Evolutionary conservation across 2,329 filamentous ascomycete species (phyloP), one percentile per base, ranked within the genome.

Genomic region (Penicillium sp.): DNA sequence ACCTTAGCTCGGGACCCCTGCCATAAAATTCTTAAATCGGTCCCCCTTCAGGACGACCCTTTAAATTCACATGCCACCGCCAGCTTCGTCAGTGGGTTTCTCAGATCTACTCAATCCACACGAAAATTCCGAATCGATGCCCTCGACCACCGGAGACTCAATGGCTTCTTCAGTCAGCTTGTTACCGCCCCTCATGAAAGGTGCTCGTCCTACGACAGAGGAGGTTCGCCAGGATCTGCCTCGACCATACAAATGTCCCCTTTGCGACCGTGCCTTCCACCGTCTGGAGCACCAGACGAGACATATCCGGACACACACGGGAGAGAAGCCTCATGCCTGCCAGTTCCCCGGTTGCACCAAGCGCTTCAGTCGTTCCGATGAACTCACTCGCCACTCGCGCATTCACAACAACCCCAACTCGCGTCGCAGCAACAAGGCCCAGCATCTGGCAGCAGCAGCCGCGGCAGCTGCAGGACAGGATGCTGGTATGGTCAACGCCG

Each of bases 351-450:
- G 91, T 63, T 97, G 92, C 82, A 92, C 88, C 62, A 97, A 97
- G 76, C 89, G 92, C 65, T 97, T 99, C 77, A 95, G 89, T 57
- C 86, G 92, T 57, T 96, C 92, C 11, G 92, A 99, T 68, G 92
- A 99, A 75, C 80, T 99, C 61, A 99, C 93, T 55, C 86, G 92
- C 54, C 92, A 99, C 75, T 96, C 92, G 69, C 83, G 92, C 70
- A 99, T 99, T 76, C 92, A 99, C 81, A 96, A 89, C 82, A 99
- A 97, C 75, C 92, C 93, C 51, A 97, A 97, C 79, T 96, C 91
- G 50, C 81, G 93, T 67, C 80, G 92, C 66, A 91, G 89, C 59
- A 95, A 95, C 79, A 95, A 95, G 78, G 83, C 83, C 53, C 78
- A 83, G 67, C 78, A 79, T 53, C 75, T 80, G 46, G 80, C 80